phyloP scores from a whole-genome alignment of 108 stramenopile genomes.

The Fistulifera pelliculosa region DNA sequence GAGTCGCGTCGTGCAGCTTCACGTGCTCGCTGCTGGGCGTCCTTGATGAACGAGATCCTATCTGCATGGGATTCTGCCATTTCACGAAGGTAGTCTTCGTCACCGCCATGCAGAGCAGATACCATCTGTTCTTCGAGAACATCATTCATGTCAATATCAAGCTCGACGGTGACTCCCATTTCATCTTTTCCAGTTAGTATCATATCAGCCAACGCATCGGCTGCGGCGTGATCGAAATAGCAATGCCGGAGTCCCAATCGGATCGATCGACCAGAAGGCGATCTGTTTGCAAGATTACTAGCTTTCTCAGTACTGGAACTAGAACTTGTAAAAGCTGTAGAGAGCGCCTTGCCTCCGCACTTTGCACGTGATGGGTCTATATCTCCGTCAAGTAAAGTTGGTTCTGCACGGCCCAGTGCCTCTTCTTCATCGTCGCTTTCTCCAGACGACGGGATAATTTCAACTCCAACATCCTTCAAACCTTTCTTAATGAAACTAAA shows the following conservation, averaged over 20 bases:
- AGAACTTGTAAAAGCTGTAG: constrained; percentile 20
- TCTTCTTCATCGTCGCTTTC: constrained; percentile 71
- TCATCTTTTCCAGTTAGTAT: constrained; percentile 16
- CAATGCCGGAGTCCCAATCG: constrained; percentile 53
- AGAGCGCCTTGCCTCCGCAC: constrained; percentile 62
- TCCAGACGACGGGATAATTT: constrained; percentile 5
- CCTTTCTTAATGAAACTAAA: constrained; percentile 48
- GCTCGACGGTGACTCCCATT: constrained; percentile 17
- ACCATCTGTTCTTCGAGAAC: constrained; percentile 53
- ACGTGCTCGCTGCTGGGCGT: constrained; percentile 11
- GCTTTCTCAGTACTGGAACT: background rate
- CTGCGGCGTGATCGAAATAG: constrained; percentile 51
- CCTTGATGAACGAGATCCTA: constrained; percentile 1
- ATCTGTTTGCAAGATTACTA: background rate
- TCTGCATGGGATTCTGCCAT: constrained; percentile 60
- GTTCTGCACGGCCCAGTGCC: constrained; percentile 7
- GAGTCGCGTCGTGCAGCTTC: constrained; percentile 18
- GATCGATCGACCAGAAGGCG: background rate
- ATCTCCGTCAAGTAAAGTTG: constrained; percentile 4
- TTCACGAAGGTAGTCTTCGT: constrained; percentile 26
- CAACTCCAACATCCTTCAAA: constrained; percentile 44
- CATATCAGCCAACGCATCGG: constrained; percentile 68
- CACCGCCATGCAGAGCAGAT: constrained; percentile 27
- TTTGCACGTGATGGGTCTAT: constrained; percentile 25
- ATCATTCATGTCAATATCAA: constrained; percentile 64